Percentiles rank a stretch among this genome's conserved stretches.
phyloP scores from a whole-genome alignment of 163 green algal genomes.

The Scenedesmus sp. region DNA sequence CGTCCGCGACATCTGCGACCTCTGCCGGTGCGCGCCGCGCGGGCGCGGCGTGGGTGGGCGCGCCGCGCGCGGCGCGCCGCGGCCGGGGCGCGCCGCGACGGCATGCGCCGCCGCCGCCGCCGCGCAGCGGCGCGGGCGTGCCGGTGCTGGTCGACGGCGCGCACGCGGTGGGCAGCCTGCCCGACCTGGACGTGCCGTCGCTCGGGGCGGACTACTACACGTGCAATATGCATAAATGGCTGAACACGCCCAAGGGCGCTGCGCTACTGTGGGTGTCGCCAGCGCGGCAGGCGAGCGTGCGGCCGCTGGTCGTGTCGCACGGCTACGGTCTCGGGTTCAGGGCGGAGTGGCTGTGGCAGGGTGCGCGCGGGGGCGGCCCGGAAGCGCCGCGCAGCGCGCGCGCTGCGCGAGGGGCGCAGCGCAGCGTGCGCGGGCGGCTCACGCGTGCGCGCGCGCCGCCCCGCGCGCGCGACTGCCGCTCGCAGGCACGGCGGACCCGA shows the following conservation, averaged over 20 bases:
- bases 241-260: slow-evolving; percentile 59
- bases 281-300: slow-evolving; percentile 46
- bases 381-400: background rate
- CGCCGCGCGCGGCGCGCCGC: background rate
- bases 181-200: slow-evolving; percentile 50
- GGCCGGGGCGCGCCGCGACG: background rate
- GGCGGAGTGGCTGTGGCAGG: slow-evolving; percentile 58
- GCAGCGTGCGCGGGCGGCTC: background rate
- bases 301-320: slow-evolving; percentile 62
- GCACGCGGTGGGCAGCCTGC: slow-evolving; percentile 65
- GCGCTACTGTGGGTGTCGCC: slow-evolving; percentile 70
- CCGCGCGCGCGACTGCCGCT: background rate
- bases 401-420: background rate
- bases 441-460: background rate
- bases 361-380: background rate
- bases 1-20: slow-evolving; percentile 50
- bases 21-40: slow-evolving; percentile 55
- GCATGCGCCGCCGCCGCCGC: background rate
- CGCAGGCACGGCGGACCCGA: slow-evolving; percentile 57
- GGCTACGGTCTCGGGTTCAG: slow-evolving; percentile 62
- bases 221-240: slow-evolving; percentile 77
- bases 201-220: slow-evolving; percentile 68
- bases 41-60: background rate
- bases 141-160: slow-evolving; percentile 72
- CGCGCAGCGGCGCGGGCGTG: slow-evolving; percentile 45